Base-by-base conservation (phyloP, 371 early-diverging fungal species). In the Mortierella sp. region DNA sequence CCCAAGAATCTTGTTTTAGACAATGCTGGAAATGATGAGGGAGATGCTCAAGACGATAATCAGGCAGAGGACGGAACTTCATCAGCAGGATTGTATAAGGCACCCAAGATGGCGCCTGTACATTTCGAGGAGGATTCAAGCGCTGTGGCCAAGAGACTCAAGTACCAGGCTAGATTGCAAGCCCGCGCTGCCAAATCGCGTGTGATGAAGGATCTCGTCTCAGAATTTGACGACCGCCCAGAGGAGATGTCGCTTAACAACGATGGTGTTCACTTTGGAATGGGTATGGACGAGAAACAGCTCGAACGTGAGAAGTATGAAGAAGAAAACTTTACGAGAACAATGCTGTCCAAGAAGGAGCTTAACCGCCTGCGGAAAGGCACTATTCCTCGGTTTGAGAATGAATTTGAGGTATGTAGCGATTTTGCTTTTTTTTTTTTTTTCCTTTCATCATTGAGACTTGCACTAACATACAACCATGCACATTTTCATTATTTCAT, bases 321-420 rank as follows among this genome's bases (percentile, higher is more conserved):
- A 85, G 97, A 97, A 83, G 93, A 94, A 35, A 96, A 96, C 81
- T 97, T 96, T 78, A 89, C 92, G 53, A 92, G 98, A 68, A 80
- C 96, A 37, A 85, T 87, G 55, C 66, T 93, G 32, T 92, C 92
- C 49, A 91, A 91, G 75, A 93, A 93, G 82, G 95, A 96, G 64
- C 88, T 92, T 84, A 86, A 88, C 72, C 85, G 88, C 62, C 57
- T 94, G 64, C 78, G 83, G 66, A 83, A 91, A 49, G 88, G 89
- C 28, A 89, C 88, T 55, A 71, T 89, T 53, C 85, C 85, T 70
- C 87, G 90, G 6, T 90, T 96, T 56, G 90, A 93, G 45, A 92
- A 95, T 80, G 98, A 97, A 86, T 95, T 97, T 82, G 91, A 92
- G 72, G 94, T 92, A 83, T 17, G 45, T 26, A 10, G 9, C 15